Evolutionary conservation across 441 rosid genomes (phyloP).

Genomic region (Macaranga tanarius): DNA sequence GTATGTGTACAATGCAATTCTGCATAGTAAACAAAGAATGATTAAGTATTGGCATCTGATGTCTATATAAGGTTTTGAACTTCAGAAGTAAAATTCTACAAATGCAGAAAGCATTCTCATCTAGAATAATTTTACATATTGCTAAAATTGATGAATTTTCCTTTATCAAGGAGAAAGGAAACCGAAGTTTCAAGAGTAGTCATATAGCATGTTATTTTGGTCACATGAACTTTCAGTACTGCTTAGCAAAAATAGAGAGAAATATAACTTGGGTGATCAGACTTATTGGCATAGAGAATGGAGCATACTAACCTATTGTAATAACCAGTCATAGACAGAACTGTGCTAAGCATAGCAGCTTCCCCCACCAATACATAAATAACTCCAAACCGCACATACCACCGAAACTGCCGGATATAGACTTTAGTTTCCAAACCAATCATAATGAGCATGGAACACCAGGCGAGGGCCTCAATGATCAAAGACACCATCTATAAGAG

Average conservation of each 20-base stretch:
- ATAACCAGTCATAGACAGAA: constrained; percentile 54
- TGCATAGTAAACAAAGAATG: constrained; percentile 41
- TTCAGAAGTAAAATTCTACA: neutral
- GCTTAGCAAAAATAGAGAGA: neutral
- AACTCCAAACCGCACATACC: constrained; percentile 90
- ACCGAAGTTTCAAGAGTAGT: neutral
- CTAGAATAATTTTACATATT: neutral
- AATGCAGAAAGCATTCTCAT: neutral
- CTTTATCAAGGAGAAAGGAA: neutral
- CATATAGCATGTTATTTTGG: neutral
- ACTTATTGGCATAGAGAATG: neutral
- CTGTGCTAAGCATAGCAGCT: constrained; percentile 71
- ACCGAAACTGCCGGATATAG: constrained; percentile 74
- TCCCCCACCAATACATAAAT: constrained; percentile 78
- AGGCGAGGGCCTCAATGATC: constrained; percentile 61
- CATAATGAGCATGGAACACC: constrained; percentile 85
- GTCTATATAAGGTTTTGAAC: neutral
- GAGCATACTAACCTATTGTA: constrained; percentile 51
- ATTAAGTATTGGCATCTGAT: constrained; percentile 1
- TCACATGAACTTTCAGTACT: neutral
- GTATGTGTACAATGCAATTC: constrained; percentile 53
- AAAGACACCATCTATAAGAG: constrained; percentile 59
- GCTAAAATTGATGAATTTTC: neutral
- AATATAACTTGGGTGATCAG: neutral
- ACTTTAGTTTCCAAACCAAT: constrained; percentile 73